These are phyloP conservation scores for Ogataea degrootiae DNA, from an alignment of 805 yeast genomes.

Conservation along the genomic window DNA sequence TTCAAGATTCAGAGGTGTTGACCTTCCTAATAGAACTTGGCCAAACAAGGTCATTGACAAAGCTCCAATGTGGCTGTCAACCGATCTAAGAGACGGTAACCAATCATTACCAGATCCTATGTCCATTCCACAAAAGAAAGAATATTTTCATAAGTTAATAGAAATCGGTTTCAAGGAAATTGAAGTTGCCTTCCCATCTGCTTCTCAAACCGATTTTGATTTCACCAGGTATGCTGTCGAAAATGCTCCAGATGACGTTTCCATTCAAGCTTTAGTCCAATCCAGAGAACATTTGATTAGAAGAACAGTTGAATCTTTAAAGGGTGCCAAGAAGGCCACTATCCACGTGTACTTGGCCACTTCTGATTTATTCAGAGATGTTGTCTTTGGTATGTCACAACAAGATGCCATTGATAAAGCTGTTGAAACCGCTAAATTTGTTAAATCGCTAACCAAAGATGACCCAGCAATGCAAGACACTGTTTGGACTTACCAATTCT, in stretches of 20 bases:
- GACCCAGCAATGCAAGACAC: constrained; percentile 63
- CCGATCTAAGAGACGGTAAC: constrained; percentile 78
- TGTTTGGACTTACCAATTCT: constrained; percentile 66
- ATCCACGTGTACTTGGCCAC: constrained; percentile 74
- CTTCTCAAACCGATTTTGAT: constrained; percentile 79
- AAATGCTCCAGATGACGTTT: constrained; percentile 71
- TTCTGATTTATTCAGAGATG: constrained; percentile 68
- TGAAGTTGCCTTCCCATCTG: constrained; percentile 77
- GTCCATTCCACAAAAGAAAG: constrained; percentile 70
- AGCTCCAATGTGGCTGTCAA: constrained; percentile 78
- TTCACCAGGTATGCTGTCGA: constrained; percentile 77
- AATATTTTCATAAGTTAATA: constrained; percentile 65
- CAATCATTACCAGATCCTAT: constrained; percentile 81
- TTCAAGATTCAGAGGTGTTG: constrained; percentile 48
- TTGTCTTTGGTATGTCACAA: constrained; percentile 68
- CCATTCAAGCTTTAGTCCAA: constrained; percentile 69
- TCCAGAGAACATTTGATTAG: constrained; percentile 70
- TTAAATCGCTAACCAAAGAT: constrained; percentile 67
- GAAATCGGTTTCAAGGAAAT: constrained; percentile 78
- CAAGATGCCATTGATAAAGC: constrained; percentile 67
- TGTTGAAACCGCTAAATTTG: constrained; percentile 63
- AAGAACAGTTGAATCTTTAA: constrained; percentile 68
- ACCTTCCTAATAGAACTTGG: constrained; percentile 64
- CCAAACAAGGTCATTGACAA: constrained; percentile 60
- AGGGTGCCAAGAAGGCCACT: constrained; percentile 69